These are phyloP conservation scores for Ogataea parapolymorpha DNA, from an alignment of 805 yeast species.

Conservation along the genomic window DNA sequence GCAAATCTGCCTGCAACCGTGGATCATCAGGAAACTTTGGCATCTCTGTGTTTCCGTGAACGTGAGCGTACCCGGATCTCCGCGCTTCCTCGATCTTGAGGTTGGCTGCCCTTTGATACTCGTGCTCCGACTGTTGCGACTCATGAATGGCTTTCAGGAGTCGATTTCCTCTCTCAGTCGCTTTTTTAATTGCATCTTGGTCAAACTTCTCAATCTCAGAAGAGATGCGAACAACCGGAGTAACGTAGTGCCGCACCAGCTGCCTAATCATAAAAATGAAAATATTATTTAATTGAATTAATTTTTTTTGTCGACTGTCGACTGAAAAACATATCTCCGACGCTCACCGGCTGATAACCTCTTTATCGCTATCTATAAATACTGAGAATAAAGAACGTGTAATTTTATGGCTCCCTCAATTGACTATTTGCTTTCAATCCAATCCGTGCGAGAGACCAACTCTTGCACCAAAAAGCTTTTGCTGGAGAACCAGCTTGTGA, in stretches of 20 bases:
- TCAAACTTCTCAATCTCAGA: conserved; percentile 3
- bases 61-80: not conserved
- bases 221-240: conserved; percentile 2
- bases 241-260: conserved; percentile 1
- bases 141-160: conserved; percentile 1
- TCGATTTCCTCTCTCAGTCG: conserved; percentile 9
- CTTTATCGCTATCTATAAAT: conserved; percentile 3
- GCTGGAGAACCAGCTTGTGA: conserved; percentile 33
- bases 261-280: not conserved
- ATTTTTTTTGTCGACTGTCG: conserved; percentile 5
- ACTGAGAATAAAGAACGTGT: not conserved
- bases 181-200: not conserved
- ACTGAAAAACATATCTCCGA: conserved; percentile 13
- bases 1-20: conserved; percentile 5
- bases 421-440: conserved; percentile 44
- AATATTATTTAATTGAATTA: not conserved
- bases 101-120: not conserved
- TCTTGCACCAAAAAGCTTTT: conserved; percentile 41
- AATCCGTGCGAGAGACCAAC: conserved; percentile 54
- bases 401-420: conserved; percentile 4
- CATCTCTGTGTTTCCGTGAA: not conserved
- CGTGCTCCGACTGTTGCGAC: not conserved
- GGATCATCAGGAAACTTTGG: conserved; percentile 1
- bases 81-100: not conserved
- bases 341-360: conserved; percentile 16